Percentiles rank a stretch among this genome's conserved stretches.
Conservation (phyloP, 441 rosid genomes). For the Manihot esculenta region DNA sequence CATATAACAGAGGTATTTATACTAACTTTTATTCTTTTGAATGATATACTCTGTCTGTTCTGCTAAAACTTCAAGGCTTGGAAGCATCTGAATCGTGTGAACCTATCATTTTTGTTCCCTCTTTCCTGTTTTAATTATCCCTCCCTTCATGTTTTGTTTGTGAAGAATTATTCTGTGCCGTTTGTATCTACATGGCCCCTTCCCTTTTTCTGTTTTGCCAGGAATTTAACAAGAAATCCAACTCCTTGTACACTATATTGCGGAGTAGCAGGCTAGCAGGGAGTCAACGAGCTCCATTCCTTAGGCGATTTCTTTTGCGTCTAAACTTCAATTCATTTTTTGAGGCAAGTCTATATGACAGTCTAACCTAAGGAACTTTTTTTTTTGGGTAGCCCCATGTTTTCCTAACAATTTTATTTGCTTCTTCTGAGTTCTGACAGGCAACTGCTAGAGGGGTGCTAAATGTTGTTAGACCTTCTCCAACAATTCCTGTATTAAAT, state of each 20-base stretch:
- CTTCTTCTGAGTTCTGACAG: conserved; percentile 37
- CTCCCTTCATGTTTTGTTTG: background rate
- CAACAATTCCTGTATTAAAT: conserved; percentile 49
- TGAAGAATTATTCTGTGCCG: background rate
- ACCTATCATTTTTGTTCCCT: background rate
- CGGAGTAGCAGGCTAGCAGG: conserved; percentile 95
- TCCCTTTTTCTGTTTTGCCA: conserved; percentile 24
- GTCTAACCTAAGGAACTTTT: background rate
- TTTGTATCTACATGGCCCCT: conserved; percentile 5
- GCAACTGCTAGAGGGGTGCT: conserved; percentile 82
- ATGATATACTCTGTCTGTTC: background rate
- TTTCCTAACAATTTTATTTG: conserved; percentile 11
- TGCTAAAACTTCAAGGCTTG: background rate
- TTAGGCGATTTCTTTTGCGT: conserved; percentile 91
- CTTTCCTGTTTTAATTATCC: background rate
- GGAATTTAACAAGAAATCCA: conserved; percentile 97
- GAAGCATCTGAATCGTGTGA: background rate
- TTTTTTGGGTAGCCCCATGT: background rate
- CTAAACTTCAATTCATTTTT: conserved; percentile 86
- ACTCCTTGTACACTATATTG: conserved; percentile 80
- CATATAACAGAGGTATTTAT: conserved; percentile 71
- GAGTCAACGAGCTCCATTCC: conserved; percentile 96
- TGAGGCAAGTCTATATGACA: conserved; percentile 48
- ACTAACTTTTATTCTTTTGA: background rate
- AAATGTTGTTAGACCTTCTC: conserved; percentile 78